A percentile compares a stretch with the other conserved stretches of the same genome.
These are phyloP conservation scores for Fraxinus nigra DNA, from an alignment of 305 asterid species.

Conservation along the genomic window DNA sequence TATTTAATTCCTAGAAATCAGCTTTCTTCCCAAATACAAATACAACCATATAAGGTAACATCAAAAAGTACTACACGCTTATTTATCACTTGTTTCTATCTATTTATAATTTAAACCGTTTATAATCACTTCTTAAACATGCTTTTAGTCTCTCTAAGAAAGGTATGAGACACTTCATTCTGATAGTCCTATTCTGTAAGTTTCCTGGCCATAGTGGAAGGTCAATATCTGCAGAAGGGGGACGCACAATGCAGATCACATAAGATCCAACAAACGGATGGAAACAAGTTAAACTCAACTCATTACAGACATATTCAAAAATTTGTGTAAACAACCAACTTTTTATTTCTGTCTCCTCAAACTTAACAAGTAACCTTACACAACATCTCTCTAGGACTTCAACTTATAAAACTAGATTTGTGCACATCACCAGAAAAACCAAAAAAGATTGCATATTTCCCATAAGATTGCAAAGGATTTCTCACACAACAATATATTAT, in stretches of 20 bases:
- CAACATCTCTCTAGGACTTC: not conserved
- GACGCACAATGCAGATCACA: not conserved
- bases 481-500: constrained; percentile 11
- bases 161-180: not conserved
- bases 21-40: no score
- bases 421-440: not conserved
- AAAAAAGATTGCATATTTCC: not conserved
- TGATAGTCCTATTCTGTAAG: not conserved
- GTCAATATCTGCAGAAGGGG: not conserved
- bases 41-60: no score
- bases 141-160: not conserved
- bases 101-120: not conserved
- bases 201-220: not conserved
- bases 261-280: not conserved
- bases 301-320: not conserved
- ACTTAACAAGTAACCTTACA: not conserved
- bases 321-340: not conserved
- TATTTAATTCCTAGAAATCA: no score
- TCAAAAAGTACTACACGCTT: not conserved
- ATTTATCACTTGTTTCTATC: not conserved
- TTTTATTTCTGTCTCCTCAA: not conserved
- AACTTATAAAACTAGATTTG: not conserved
- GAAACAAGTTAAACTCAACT: not conserved
- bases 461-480: not conserved
- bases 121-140: not conserved